A percentile compares a stretch with the other conserved stretches of the same genome.
phyloP scores from a whole-genome alignment of 139 green algal species.

The Chlorella sp. region DNA sequence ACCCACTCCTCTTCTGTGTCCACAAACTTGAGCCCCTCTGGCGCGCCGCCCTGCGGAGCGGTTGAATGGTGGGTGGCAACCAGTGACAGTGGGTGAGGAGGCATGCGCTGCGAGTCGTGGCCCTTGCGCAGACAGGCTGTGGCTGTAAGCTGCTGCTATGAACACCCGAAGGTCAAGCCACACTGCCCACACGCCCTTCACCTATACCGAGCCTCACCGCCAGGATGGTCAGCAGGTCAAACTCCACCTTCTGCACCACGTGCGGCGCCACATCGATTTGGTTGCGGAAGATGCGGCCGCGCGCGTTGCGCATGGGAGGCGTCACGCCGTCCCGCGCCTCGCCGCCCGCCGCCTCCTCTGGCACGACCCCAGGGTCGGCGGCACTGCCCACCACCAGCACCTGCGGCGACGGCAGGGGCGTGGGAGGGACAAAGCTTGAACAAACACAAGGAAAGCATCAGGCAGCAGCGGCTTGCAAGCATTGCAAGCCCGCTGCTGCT shows the following conservation, averaged over 20 bases:
- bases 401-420: not conserved
- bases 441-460: too few relatives aligned
- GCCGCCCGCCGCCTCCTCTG: slow-evolving; percentile 45
- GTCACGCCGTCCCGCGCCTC: slow-evolving; percentile 75
- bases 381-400: slow-evolving; percentile 66
- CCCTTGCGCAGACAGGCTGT: not conserved
- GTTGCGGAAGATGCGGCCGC: slow-evolving; percentile 71
- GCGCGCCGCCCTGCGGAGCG: slow-evolving; percentile 64
- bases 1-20: slow-evolving; percentile 88
- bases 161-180: too few relatives aligned
- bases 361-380: not conserved
- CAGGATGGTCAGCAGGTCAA: slow-evolving; percentile 69
- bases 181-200: too few relatives aligned
- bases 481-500: too few relatives aligned
- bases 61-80: too few relatives aligned
- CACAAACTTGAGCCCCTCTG: slow-evolving; percentile 70
- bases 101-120: too few relatives aligned
- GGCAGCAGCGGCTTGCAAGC: too few relatives aligned
- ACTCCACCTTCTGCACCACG: slow-evolving; percentile 62
- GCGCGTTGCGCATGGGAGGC: slow-evolving; percentile 76
- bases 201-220: slow-evolving; percentile 24
- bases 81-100: too few relatives aligned
- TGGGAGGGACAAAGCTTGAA: not conserved
- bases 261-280: slow-evolving; percentile 45
- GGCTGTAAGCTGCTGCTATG: not conserved